These are phyloP conservation scores for Spathaspora sp. DNA, from an alignment of 805 yeast species.

Conservation along the genomic window DNA sequence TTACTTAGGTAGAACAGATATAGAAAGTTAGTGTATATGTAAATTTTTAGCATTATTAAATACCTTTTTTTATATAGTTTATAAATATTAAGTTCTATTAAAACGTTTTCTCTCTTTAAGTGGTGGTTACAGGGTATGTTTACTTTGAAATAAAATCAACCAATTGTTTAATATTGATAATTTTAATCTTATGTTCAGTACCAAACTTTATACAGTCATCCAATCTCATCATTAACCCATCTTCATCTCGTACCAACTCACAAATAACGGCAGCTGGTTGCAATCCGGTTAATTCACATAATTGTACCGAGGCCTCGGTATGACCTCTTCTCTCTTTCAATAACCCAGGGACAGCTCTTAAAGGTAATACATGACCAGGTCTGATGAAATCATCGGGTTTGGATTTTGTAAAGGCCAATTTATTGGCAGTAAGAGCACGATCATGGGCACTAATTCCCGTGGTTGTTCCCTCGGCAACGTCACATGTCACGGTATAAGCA, in stretches of 20 bases:
- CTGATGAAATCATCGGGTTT: slow-evolving; percentile 67
- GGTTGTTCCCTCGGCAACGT: slow-evolving; percentile 82
- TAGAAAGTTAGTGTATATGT: neutral
- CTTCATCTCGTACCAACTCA: slow-evolving; percentile 88
- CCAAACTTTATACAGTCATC: slow-evolving; percentile 79
- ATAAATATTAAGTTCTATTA: slow-evolving; percentile 2
- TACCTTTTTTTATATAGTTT: neutral
- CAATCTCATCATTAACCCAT: slow-evolving; percentile 93
- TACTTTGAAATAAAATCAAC: slow-evolving; percentile 30
- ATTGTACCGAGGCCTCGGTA: slow-evolving; percentile 94
- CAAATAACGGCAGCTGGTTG: slow-evolving; percentile 90
- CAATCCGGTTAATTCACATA: slow-evolving; percentile 71
- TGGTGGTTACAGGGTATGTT: too few relatives aligned
- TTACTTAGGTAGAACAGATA: slow-evolving; percentile 39
- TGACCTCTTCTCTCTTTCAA: slow-evolving; percentile 85
- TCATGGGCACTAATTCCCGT: slow-evolving; percentile 97
- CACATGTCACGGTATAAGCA: slow-evolving; percentile 93
- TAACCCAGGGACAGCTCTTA: slow-evolving; percentile 86
- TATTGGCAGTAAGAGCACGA: slow-evolving; percentile 76
- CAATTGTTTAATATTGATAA: slow-evolving; percentile 76
- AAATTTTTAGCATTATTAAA: neutral
- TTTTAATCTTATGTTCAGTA: slow-evolving; percentile 55
- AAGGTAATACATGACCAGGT: slow-evolving; percentile 94
- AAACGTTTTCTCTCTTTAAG: neutral
- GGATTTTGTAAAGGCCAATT: slow-evolving; percentile 59